Base-by-base conservation (phyloP, 306 rosid genomes). In the Castanopsis chinensis region DNA sequence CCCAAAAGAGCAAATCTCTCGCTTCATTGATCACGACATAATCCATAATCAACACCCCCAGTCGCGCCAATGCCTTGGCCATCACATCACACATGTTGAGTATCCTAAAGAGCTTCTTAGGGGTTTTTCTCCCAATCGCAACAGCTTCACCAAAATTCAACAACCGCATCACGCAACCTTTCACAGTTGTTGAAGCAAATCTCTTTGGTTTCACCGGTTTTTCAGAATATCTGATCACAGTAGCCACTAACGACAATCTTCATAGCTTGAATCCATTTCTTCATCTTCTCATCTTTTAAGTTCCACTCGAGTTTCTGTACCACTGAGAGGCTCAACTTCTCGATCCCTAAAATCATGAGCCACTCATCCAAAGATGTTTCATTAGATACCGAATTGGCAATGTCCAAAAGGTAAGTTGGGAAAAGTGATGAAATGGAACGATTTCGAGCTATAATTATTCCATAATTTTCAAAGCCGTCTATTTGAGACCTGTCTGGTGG, bases 61-160 rank as follows among this genome's bases (percentile, higher is more conserved):
- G 83, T 37, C 89, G 90, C 45, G 89, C 89, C 37, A 91, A 51
- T 43, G 83, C 97, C 72, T 87, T 86, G 0, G 84, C 87, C 82
- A 89, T 35, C 19, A 91, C 97, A 76, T 93, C 99, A 41, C 90
- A 95, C 99, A 95, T 95, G 78, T 95, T 98, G 75, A 95, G 82
- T 72, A 95, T 95, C 86, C 96, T 83, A 58, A 95, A 95, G 84
- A 95, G 71, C 89, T 93, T 92, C 90, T 95, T 97, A 0, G 99
- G 91, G 0, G 99, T 90, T 71, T 92, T 88, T 71, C 63, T 86
- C 73, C 89, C 89, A 21, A 93, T 95, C 0, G 98, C 87, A 33
- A 95, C 86, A 2, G 99, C 99, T 85, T 93, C 1, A 0, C 27
- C 27, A 1, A 25, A 25, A 25, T 25, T 25, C 27, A 25, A 25